Conservation (phyloP, 495 filamentous ascomycete genomes). For the Penicillium cataractarum region DNA sequence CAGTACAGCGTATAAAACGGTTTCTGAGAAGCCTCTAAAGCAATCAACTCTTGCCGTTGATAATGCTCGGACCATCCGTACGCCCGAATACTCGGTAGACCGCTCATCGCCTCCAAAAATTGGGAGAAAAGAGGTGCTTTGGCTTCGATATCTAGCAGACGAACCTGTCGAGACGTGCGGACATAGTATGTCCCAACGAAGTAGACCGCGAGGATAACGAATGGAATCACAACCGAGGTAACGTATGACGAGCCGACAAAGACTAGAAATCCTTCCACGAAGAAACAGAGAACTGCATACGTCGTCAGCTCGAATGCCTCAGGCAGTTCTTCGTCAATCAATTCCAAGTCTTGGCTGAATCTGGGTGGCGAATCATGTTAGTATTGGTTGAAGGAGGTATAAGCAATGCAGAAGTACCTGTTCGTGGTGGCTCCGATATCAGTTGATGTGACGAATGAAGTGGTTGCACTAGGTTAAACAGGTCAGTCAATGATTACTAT, state of each 20-base stretch:
- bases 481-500: background rate
- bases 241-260: slow-evolving; percentile 29
- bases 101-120: slow-evolving; percentile 66
- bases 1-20: slow-evolving; percentile 62
- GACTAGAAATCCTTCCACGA: slow-evolving; percentile 23
- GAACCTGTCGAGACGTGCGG: slow-evolving; percentile 53
- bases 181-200: slow-evolving; percentile 34
- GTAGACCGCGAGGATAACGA: slow-evolving; percentile 23
- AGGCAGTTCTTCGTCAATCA: slow-evolving; percentile 52
- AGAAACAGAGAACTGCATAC: slow-evolving; percentile 15
- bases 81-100: slow-evolving; percentile 71
- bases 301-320: slow-evolving; percentile 20
- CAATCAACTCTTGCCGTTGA: slow-evolving; percentile 58
- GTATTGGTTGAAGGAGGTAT: background rate
- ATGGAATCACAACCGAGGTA: slow-evolving; percentile 22
- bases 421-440: slow-evolving; percentile 30
- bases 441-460: slow-evolving; percentile 27
- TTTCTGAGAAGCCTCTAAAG: slow-evolving; percentile 60
- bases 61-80: slow-evolving; percentile 66
- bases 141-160: slow-evolving; percentile 59
- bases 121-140: slow-evolving; percentile 71
- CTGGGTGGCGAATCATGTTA: slow-evolving; percentile 12
- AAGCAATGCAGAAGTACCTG: slow-evolving; percentile 10
- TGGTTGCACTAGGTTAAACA: slow-evolving; percentile 22
- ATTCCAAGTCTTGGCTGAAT: slow-evolving; percentile 45